Evolutionary conservation across 352 stramenopile species (phyloP).

Genomic region (Phytophthora foliorum): DNA sequence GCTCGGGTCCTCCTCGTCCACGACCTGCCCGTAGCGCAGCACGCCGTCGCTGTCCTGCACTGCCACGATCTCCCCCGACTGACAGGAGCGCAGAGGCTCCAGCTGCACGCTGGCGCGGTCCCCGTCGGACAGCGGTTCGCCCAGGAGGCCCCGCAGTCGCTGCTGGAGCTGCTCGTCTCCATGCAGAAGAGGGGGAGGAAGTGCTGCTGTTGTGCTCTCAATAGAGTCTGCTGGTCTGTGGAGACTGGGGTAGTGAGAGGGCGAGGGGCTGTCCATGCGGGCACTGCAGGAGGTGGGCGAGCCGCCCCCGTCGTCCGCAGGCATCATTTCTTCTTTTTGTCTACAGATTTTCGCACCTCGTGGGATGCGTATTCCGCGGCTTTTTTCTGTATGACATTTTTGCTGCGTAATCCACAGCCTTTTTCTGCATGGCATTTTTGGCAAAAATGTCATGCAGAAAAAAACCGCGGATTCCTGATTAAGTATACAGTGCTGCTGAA

Average conservation of each 20-base stretch:
- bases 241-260: neutral
- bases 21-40: conserved; percentile 52
- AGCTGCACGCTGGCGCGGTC: conserved; percentile 46
- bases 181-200: neutral
- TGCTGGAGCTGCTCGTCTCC: conserved; percentile 22
- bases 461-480: too few relatives aligned
- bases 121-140: conserved; percentile 39
- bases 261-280: conserved; percentile 2
- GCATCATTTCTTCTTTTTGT: conserved; percentile 39
- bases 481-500: too few relatives aligned
- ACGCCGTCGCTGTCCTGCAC: conserved; percentile 36
- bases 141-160: conserved; percentile 38
- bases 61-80: conserved; percentile 61
- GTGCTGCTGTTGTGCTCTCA: neutral
- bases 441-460: too few relatives aligned
- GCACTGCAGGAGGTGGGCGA: conserved; percentile 23
- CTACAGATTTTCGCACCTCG: too few relatives aligned
- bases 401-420: too few relatives aligned
- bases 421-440: too few relatives aligned
- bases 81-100: conserved; percentile 46
- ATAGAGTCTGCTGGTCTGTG: neutral
- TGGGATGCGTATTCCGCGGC: too few relatives aligned
- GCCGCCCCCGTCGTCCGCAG: conserved; percentile 8
- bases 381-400: too few relatives aligned
- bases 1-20: conserved; percentile 29